Conservation (phyloP, 768 basidiomycete species). For the Rhodosporidiobolus odoratus region DNA sequence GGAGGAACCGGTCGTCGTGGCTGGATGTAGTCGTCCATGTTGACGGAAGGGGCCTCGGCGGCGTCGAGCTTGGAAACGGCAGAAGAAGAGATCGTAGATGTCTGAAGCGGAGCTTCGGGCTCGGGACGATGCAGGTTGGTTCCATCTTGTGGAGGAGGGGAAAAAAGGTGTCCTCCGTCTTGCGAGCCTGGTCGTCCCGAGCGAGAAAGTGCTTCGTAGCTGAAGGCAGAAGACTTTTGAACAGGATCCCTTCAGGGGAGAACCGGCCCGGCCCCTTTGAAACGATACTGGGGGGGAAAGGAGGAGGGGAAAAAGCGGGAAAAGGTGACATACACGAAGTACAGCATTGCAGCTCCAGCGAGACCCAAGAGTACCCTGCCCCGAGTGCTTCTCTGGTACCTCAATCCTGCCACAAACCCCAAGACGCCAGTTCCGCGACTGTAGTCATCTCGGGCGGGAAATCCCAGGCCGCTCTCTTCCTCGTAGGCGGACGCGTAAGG, state of each 20-base stretch:
- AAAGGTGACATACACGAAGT: conserved; percentile 3
- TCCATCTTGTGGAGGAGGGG: too few relatives aligned
- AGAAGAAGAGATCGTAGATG: not conserved
- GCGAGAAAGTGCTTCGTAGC: not conserved
- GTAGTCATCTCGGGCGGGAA: too few relatives aligned
- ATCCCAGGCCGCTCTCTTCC: too few relatives aligned
- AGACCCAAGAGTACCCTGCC: not conserved
- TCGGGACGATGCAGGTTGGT: not conserved
- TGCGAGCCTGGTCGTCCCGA: too few relatives aligned
- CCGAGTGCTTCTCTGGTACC: not conserved
- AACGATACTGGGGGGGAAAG: not conserved
- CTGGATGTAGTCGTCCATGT: conserved; percentile 5
- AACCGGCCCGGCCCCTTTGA: not conserved
- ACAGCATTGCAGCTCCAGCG: not conserved
- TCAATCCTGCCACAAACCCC: not conserved
- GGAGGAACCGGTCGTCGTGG: conserved; percentile 20
- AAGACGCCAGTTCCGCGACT: too few relatives aligned
- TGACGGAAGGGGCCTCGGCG: not conserved
- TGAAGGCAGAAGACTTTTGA: not conserved
- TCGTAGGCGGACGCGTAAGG: too few relatives aligned
- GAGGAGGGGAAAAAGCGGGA: not conserved
- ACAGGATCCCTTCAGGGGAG: not conserved
- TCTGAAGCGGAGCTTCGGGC: not conserved
- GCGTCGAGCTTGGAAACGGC: not conserved
- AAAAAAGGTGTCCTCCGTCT: too few relatives aligned